These are phyloP conservation scores for Ananas comosus DNA, from an alignment of 176 grass and related monocot genomes.

Conservation along the genomic window DNA sequence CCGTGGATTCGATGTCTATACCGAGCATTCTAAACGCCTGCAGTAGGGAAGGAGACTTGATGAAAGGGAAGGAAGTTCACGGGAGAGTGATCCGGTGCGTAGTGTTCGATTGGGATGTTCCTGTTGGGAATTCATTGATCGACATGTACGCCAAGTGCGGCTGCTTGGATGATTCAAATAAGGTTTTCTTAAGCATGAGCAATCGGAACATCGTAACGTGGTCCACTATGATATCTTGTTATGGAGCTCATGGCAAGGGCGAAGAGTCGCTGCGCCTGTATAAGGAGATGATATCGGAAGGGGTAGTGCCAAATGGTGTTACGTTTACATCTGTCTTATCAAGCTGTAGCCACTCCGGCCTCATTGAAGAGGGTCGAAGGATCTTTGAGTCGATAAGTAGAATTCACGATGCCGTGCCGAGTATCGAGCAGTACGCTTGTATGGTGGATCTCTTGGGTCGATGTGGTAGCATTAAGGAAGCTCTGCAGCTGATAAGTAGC, in stretches of 20 bases:
- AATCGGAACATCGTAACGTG: slow-evolving; percentile 40
- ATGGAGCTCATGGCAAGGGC: slow-evolving; percentile 43
- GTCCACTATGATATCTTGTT: slow-evolving; percentile 51
- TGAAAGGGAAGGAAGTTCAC: slow-evolving; percentile 46
- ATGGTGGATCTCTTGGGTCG: slow-evolving; percentile 54
- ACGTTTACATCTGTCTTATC: slow-evolving; percentile 46
- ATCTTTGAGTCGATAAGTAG: slow-evolving; percentile 38
- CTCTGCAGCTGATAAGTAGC: slow-evolving; percentile 26
- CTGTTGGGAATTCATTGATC: slow-evolving; percentile 37
- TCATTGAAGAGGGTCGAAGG: slow-evolving; percentile 25
- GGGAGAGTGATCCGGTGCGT: slow-evolving; percentile 33
- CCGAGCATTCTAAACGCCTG: slow-evolving; percentile 38
- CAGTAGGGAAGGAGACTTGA: slow-evolving; percentile 42
- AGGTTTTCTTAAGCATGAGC: slow-evolving; percentile 38
- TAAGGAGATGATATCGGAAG: slow-evolving; percentile 28
- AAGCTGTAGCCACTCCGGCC: slow-evolving; percentile 50
- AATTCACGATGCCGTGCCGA: slow-evolving; percentile 25
- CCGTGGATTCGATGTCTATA: slow-evolving; percentile 27
- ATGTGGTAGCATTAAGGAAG: slow-evolving; percentile 37
- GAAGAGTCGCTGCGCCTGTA: slow-evolving; percentile 31
- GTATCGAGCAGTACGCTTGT: slow-evolving; percentile 52
- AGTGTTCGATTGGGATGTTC: slow-evolving; percentile 19
- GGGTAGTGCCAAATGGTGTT: slow-evolving; percentile 36
- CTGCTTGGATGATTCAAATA: neutral
- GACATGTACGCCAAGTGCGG: slow-evolving; percentile 59